Evolutionary conservation across 2,329 filamentous ascomycete genomes (phyloP).

Genomic region (Penicillium sclerotigenum): DNA sequence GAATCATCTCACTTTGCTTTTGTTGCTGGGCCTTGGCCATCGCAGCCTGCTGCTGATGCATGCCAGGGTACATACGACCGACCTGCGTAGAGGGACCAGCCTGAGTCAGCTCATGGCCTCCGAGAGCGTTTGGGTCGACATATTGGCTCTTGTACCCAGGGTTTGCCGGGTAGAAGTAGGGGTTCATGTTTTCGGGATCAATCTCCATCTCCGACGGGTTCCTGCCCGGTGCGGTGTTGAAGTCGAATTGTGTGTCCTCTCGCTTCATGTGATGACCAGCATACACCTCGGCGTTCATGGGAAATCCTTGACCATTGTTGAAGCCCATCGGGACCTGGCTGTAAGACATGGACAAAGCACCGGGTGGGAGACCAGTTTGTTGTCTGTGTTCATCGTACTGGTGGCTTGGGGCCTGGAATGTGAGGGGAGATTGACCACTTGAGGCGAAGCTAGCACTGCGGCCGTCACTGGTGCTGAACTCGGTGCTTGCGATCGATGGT

Average conservation of each 20-base stretch:
- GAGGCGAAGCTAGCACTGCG: constrained; percentile 36
- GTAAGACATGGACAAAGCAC: constrained; percentile 74
- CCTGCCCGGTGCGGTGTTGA: constrained; percentile 61
- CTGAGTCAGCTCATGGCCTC: constrained; percentile 57
- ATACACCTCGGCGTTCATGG: constrained; percentile 59
- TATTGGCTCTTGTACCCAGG: constrained; percentile 50
- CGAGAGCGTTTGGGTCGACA: constrained; percentile 72
- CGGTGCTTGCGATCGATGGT: constrained; percentile 36
- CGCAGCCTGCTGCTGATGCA: constrained; percentile 85
- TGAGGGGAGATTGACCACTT: constrained; percentile 49
- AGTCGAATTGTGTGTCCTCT: constrained; percentile 57
- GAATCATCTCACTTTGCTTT: constrained; percentile 57
- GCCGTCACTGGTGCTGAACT: constrained; percentile 32
- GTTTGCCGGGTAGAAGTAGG: constrained; percentile 63
- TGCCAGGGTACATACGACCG: constrained; percentile 83
- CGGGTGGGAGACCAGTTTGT: constrained; percentile 86
- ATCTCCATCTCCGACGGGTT: constrained; percentile 60
- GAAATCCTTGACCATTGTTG: constrained; percentile 38
- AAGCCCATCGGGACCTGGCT: constrained; percentile 55
- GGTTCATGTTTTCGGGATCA: constrained; percentile 65
- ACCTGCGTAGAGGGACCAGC: constrained; percentile 53
- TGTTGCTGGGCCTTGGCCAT: constrained; percentile 71
- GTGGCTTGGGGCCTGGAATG: constrained; percentile 78
- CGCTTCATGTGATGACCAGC: constrained; percentile 43
- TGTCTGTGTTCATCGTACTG: constrained; percentile 95